Conservation (phyloP, 2,329 filamentous ascomycete genomes). For the Colletotrichum agaves region DNA sequence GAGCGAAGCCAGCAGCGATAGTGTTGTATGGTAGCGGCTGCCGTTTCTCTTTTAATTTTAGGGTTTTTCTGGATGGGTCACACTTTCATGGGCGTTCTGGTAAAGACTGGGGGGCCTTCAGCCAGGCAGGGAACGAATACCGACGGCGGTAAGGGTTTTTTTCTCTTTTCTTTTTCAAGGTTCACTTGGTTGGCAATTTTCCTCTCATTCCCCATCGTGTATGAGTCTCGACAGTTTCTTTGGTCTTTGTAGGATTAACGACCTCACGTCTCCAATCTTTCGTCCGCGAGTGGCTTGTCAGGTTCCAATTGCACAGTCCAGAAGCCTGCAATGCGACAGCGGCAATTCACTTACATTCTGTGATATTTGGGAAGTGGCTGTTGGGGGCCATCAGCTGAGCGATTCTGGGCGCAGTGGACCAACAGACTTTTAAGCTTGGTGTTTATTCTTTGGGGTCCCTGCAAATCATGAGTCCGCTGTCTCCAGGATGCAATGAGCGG, state of each 20-base stretch:
- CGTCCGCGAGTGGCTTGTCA: neutral
- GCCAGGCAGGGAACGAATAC: conserved; percentile 7
- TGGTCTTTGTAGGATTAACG: conserved; percentile 1
- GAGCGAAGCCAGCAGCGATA: conserved; percentile 35
- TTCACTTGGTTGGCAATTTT: neutral
- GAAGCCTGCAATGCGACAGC: neutral
- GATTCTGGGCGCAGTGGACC: neutral
- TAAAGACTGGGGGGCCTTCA: conserved; percentile 9
- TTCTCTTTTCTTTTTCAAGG: no score
- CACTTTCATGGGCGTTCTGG: conserved; percentile 10
- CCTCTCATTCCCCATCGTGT: neutral
- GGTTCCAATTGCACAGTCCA: neutral
- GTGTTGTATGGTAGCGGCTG: neutral
- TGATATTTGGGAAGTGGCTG: neutral
- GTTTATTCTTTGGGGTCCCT: neutral
- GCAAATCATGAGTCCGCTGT: neutral
- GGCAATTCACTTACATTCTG: neutral
- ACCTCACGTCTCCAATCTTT: conserved; percentile 1
- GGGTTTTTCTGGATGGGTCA: neutral
- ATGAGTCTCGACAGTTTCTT: neutral
- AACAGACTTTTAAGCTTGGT: neutral
- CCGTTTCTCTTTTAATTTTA: neutral
- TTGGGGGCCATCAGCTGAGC: neutral
- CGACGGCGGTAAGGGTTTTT: neutral
- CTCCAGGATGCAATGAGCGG: neutral